Evolutionary conservation across 2,329 filamentous ascomycete genomes (phyloP).

Genomic region (Chrysosporium keratinophilum): DNA sequence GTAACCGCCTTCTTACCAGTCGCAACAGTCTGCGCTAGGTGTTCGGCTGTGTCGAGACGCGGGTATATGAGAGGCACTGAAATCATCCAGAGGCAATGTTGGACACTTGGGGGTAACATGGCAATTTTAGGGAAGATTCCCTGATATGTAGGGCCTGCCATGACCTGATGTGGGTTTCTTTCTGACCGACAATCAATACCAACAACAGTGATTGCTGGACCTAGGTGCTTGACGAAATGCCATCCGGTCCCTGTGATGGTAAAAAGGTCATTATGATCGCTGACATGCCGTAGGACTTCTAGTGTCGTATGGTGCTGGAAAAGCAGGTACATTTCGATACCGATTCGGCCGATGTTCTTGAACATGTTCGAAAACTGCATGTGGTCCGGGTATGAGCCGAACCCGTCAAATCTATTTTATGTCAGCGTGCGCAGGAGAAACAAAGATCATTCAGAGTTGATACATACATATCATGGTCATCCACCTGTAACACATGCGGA

Average conservation of each 20-base stretch:
- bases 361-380: slow-evolving; percentile 98
- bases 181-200: slow-evolving; percentile 89
- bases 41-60: slow-evolving; percentile 80
- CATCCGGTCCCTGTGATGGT: slow-evolving; percentile 94
- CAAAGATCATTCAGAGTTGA: neutral
- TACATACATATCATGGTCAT: slow-evolving; percentile 95
- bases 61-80: slow-evolving; percentile 87
- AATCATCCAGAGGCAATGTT: slow-evolving; percentile 95
- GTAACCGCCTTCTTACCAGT: slow-evolving; percentile 96
- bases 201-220: slow-evolving; percentile 78
- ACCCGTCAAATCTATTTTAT: slow-evolving; percentile 74
- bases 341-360: slow-evolving; percentile 92
- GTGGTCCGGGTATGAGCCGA: slow-evolving; percentile 92
- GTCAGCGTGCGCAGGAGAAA: slow-evolving; percentile 13
- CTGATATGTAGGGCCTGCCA: slow-evolving; percentile 94
- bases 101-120: slow-evolving; percentile 77
- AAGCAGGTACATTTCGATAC: slow-evolving; percentile 93
- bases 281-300: slow-evolving; percentile 82
- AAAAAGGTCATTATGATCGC: slow-evolving; percentile 81
- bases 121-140: slow-evolving; percentile 94
- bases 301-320: slow-evolving; percentile 97
- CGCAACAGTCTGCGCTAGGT: slow-evolving; percentile 78
- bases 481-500: slow-evolving; percentile 81
- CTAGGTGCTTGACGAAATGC: slow-evolving; percentile 97
- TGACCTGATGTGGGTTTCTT: slow-evolving; percentile 76